Conservation (phyloP, 768 basidiomycete species). For the Epithele typhae region DNA sequence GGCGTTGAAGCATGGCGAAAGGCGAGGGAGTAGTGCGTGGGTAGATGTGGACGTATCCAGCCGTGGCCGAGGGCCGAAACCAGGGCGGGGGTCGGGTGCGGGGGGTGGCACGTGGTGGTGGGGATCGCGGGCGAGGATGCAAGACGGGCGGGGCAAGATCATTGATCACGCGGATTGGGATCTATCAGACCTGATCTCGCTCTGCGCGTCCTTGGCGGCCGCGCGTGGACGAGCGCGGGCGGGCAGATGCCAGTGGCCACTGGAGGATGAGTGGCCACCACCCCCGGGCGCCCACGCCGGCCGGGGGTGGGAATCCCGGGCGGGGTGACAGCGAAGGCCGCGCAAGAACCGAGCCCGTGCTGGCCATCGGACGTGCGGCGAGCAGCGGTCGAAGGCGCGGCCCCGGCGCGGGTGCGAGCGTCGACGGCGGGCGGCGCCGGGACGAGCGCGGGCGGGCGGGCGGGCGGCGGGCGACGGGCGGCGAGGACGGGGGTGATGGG, state of each 20-base stretch:
- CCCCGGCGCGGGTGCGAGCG: background rate
- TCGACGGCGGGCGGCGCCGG: background rate
- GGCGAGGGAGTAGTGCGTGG: too few relatives aligned
- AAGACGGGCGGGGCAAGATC: background rate
- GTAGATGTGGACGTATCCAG: too few relatives aligned
- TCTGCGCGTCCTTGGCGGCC: conserved; percentile 5
- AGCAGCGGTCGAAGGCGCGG: conserved; percentile 1
- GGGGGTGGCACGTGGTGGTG: background rate
- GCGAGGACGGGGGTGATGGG: background rate
- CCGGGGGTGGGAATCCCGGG: background rate
- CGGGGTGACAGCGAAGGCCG: conserved; percentile 11
- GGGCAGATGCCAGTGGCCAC: background rate
- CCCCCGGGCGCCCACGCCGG: background rate
- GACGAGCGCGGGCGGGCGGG: too few relatives aligned
- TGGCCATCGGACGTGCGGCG: conserved; percentile 3
- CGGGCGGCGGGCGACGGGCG: background rate
- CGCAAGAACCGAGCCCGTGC: conserved; percentile 12
- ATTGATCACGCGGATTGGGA: conserved; percentile 6
- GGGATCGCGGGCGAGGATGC: background rate
- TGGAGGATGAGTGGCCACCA: background rate
- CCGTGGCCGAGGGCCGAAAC: too few relatives aligned
- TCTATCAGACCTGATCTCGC: conserved; percentile 12
- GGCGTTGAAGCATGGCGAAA: too few relatives aligned
- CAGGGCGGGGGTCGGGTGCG: too few relatives aligned
- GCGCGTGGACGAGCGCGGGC: conserved; percentile 1